These are phyloP conservation scores for Opeltia flavorubescens DNA, from an alignment of 495 filamentous ascomycete species.

Conservation along the genomic window DNA sequence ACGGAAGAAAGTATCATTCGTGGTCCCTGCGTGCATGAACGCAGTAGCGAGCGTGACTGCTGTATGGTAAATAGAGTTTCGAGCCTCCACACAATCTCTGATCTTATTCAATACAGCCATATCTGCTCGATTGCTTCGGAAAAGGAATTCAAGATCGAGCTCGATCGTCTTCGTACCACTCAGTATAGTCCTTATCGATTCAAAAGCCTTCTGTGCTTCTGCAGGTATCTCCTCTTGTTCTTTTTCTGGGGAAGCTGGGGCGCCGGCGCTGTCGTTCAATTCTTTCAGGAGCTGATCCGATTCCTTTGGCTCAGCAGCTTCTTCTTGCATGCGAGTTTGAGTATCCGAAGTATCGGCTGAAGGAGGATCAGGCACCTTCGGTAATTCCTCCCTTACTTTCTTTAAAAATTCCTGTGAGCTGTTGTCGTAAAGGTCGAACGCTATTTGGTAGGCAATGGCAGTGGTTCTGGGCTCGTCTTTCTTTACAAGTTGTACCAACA, in stretches of 20 bases:
- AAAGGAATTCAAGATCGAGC: slow-evolving; percentile 90
- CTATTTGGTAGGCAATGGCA: slow-evolving; percentile 89
- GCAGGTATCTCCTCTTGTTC: slow-evolving; percentile 25
- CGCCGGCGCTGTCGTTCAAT: slow-evolving; percentile 17
- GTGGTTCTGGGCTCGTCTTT: slow-evolving; percentile 63
- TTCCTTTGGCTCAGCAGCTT: slow-evolving; percentile 35
- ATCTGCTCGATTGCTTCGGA: slow-evolving; percentile 80
- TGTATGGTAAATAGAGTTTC: slow-evolving; percentile 97
- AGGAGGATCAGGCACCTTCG: slow-evolving; percentile 26
- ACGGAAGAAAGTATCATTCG: slow-evolving; percentile 91
- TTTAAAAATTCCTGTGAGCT: slow-evolving; percentile 92
- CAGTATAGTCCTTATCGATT: slow-evolving; percentile 72
- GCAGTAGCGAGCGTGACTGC: slow-evolving; percentile 94
- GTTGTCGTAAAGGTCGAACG: slow-evolving; percentile 96
- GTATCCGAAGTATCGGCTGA: slow-evolving; percentile 14
- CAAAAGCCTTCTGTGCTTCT: slow-evolving; percentile 48
- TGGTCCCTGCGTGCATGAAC: slow-evolving; percentile 99
- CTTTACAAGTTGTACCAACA: slow-evolving; percentile 68
- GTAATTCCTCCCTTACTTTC: slow-evolving; percentile 73
- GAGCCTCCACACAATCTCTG: slow-evolving; percentile 81
- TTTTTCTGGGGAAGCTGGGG: slow-evolving; percentile 27
- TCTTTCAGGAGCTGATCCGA: slow-evolving; percentile 37
- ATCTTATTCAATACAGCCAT: slow-evolving; percentile 88
- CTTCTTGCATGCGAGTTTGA: slow-evolving; percentile 27
- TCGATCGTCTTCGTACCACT: slow-evolving; percentile 84